These are phyloP conservation scores for Boletus smithii DNA, from an alignment of 1,284 basidiomycete species.

Conservation along the genomic window DNA sequence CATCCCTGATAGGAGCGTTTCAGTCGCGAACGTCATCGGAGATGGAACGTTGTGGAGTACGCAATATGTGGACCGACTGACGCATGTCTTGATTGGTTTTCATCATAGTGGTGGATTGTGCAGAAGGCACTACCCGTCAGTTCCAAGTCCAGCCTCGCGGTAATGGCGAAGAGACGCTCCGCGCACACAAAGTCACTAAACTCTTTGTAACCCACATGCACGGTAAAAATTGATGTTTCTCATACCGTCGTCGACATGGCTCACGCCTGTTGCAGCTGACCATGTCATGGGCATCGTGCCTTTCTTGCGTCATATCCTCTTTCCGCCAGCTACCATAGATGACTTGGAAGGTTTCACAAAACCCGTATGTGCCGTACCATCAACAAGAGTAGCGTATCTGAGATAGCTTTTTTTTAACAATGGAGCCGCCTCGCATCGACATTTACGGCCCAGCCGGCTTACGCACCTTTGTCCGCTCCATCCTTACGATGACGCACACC, in stretches of 20 bases:
- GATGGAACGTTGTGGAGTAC: constrained; percentile 66
- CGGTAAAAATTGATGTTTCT: constrained; percentile 39
- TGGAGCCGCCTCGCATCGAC: constrained; percentile 57
- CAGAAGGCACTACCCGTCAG: constrained; percentile 78
- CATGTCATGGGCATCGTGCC: constrained; percentile 81
- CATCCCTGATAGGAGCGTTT: constrained; percentile 3
- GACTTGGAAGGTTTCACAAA: constrained; percentile 29
- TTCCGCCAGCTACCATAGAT: constrained; percentile 37
- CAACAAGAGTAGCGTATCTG: not conserved
- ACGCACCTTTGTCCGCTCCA: constrained; percentile 74
- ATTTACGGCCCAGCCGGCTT: constrained; percentile 84
- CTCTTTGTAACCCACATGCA: constrained; percentile 93
- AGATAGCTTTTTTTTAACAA: constrained; percentile 1
- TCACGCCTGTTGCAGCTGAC: constrained; percentile 52
- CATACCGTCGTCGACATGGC: not conserved
- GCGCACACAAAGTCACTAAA: constrained; percentile 57
- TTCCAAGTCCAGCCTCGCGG: constrained; percentile 46
- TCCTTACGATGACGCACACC: constrained; percentile 67
- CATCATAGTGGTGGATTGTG: constrained; percentile 76
- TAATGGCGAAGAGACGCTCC: constrained; percentile 36
- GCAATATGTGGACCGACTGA: constrained; percentile 1
- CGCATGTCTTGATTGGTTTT: constrained; percentile 14
- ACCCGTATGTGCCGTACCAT: constrained; percentile 13
- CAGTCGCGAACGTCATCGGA: constrained; percentile 51
- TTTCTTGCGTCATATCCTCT: constrained; percentile 64